Evolutionary conservation across 2,329 filamentous ascomycete species (phyloP).

Genomic region (Allantophomopsis lycopodina): DNA sequence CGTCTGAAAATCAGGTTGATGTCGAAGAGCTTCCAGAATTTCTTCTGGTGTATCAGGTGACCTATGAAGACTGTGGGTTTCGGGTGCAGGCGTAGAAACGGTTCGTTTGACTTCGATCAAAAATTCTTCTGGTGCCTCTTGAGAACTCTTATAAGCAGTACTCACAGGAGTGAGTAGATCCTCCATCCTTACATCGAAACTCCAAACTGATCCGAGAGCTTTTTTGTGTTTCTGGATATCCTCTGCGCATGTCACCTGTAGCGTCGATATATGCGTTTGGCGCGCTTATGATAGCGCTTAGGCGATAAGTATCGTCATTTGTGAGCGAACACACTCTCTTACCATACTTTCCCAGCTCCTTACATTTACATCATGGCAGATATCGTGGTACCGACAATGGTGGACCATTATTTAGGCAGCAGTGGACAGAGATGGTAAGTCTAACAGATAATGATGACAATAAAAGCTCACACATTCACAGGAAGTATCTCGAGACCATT

Average conservation of each 20-base stretch:
- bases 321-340: too few relatives aligned
- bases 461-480: slow-evolving; percentile 20
- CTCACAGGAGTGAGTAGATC: slow-evolving; percentile 32
- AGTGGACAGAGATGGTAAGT: too few relatives aligned
- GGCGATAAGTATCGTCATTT: background rate
- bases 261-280: background rate
- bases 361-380: too few relatives aligned
- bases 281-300: slow-evolving; percentile 4
- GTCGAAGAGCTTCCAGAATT: slow-evolving; percentile 43
- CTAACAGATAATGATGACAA: too few relatives aligned
- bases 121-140: slow-evolving; percentile 7
- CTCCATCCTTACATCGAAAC: slow-evolving; percentile 25
- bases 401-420: too few relatives aligned
- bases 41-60: slow-evolving; percentile 22
- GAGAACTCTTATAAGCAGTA: slow-evolving; percentile 18
- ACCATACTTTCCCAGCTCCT: background rate
- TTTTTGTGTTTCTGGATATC: too few relatives aligned
- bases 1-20: slow-evolving; percentile 45
- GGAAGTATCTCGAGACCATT: slow-evolving; percentile 75
- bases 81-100: slow-evolving; percentile 2
- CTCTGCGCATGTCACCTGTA: too few relatives aligned
- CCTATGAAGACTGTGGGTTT: background rate
- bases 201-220: too few relatives aligned
- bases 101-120: slow-evolving; percentile 9
- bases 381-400: too few relatives aligned